phyloP scores from a whole-genome alignment of 352 stramenopile genomes.

The Aphanomyces stellatus region DNA sequence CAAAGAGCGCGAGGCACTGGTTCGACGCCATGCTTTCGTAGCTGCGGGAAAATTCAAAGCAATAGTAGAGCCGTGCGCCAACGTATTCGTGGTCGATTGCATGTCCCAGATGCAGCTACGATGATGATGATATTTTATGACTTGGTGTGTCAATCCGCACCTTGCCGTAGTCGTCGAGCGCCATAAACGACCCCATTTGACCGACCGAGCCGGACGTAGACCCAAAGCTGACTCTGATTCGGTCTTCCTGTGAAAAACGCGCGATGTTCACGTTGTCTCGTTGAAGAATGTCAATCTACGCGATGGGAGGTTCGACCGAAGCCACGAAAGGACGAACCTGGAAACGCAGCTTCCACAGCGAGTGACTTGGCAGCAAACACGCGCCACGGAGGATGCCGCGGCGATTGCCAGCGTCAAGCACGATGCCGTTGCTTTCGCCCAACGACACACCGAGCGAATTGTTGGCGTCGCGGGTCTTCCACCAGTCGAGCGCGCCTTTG shows the following conservation, averaged over 20 bases:
- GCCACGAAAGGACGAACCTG: too few relatives aligned
- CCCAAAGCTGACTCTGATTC: slow-evolving; percentile 12
- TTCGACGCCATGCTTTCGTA: neutral
- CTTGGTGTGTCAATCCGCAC: neutral
- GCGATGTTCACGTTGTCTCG: neutral
- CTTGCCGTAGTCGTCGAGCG: slow-evolving; percentile 2
- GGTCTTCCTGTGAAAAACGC: slow-evolving; percentile 1
- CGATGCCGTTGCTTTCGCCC: slow-evolving; percentile 20
- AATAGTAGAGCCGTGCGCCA: slow-evolving; percentile 46
- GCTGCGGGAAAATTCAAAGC: slow-evolving; percentile 36
- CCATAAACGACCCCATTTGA: slow-evolving; percentile 2
- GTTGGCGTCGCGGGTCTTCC: slow-evolving; percentile 30
- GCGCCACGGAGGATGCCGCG: slow-evolving; percentile 1
- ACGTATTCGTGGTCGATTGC: slow-evolving; percentile 44
- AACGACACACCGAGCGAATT: slow-evolving; percentile 34
- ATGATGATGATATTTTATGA: neutral
- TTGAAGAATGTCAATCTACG: neutral
- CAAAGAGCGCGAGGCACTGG: neutral
- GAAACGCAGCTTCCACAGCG: slow-evolving; percentile 13
- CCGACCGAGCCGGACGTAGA: neutral
- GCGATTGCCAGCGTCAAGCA: neutral
- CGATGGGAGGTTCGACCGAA: too few relatives aligned
- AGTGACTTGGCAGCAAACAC: neutral
- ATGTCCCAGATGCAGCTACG: neutral
- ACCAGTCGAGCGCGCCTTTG: slow-evolving; percentile 59